Evolutionary conservation across 495 filamentous ascomycete species (phyloP), one percentile per base, ranked within the genome.

Genomic region (Aspergillus wentii): DNA sequence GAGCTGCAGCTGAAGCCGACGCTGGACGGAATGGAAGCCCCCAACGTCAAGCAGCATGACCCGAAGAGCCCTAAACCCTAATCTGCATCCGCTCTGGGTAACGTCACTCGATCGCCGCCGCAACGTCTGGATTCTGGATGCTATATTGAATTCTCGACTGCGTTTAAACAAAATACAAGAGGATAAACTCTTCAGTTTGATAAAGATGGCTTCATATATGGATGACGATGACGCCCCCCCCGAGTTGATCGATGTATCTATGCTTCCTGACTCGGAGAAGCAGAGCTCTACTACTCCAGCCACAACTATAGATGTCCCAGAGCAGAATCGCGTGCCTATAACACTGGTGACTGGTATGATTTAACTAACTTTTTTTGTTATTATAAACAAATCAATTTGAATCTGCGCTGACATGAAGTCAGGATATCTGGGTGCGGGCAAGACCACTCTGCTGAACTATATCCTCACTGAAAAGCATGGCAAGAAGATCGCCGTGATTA

Each of bases 401-500:
- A 14, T 37, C 15, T 13, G 23, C 21, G 27, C 17, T 26, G 16
- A 37, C 17, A 49, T 18, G 23, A 31, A 43, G 40, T 14, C 8
- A 83, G 80, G 80, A 6, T 98, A 97, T 49, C 76, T 98, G 13
- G 92, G 92, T 20, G 85, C 92, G 17, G 92, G 92, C 14, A 98
- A 98, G 60, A 97, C 91, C 0, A 97, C 94, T 0, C 67, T 98
- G 5, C 68, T 98, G 30, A 98, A 98, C 54, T 94, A 97, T 58
- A 96, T 98, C 29, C 71, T 98, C 23, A 88, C 79, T 15, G 88
- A 89, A 44, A 80, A 87, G 37, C 92, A 97, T 75, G 91, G 90
- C 54, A 97, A 96, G 71, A 92, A 83, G 57, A 88, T 98, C 57
- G 92, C 92, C 8, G 92, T 98, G 17, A 98, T 98, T 41, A 78